Evolutionary conservation across 768 basidiomycete species (phyloP).

Genomic region (Lepiota subincarnata): DNA sequence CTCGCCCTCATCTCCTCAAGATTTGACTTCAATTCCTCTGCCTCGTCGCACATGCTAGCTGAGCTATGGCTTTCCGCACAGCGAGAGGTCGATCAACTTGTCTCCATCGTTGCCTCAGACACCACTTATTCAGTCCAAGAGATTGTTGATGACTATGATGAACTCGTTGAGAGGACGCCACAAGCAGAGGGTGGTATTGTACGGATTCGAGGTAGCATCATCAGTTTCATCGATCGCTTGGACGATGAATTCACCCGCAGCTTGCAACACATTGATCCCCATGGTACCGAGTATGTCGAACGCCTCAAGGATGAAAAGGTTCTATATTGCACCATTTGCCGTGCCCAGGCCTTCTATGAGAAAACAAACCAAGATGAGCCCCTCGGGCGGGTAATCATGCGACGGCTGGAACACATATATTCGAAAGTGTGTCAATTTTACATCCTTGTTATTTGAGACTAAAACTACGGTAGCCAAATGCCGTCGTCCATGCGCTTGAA

Average conservation of each 20-base stretch:
- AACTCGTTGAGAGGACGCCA: conserved; percentile 78
- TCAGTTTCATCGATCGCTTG: conserved; percentile 91
- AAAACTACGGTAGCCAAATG: conserved; percentile 66
- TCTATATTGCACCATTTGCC: conserved; percentile 90
- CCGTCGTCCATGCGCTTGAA: conserved; percentile 89
- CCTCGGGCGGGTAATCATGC: conserved; percentile 85
- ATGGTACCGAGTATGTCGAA: conserved; percentile 98
- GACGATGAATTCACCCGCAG: conserved; percentile 99
- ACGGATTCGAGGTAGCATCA: conserved; percentile 89
- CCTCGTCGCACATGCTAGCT: conserved; percentile 83
- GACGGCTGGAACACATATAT: conserved; percentile 96
- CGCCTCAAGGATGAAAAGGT: conserved; percentile 94
- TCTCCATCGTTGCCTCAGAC: conserved; percentile 72
- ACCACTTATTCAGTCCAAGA: conserved; percentile 82
- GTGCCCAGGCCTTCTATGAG: conserved; percentile 90
- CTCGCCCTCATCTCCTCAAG: conserved; percentile 91
- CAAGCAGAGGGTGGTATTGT: conserved; percentile 70
- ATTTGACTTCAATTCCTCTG: conserved; percentile 93
- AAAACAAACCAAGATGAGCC: conserved; percentile 71
- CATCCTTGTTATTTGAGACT: conserved; percentile 11
- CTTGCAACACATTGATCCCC: conserved; percentile 96
- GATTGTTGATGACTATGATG: conserved; percentile 87
- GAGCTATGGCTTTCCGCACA: conserved; percentile 90
- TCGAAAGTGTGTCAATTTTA: conserved; percentile 65
- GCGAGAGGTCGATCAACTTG: conserved; percentile 82